Percentiles rank a stretch among this genome's conserved stretches.
phyloP scores from a whole-genome alignment of 805 yeast species.

The Diddensiella santjacobensis region DNA sequence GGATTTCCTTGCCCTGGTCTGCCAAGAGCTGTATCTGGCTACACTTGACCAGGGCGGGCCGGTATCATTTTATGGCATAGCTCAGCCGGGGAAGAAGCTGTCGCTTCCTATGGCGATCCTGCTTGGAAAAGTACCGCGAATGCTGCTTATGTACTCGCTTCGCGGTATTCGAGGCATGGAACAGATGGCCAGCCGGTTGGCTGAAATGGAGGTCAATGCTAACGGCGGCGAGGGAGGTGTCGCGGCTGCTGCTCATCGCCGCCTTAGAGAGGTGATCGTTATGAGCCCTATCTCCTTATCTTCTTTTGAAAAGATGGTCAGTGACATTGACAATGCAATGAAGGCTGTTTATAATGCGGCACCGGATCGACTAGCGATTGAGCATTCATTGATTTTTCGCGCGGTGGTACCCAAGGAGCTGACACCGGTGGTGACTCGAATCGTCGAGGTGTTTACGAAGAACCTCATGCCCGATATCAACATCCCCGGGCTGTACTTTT shows the following conservation, averaged over 20 bases:
- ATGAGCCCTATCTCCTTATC: conserved; percentile 30
- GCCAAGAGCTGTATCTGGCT: conserved; percentile 55
- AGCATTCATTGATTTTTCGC: conserved; percentile 57
- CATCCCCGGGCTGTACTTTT: conserved; percentile 54
- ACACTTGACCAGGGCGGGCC: conserved; percentile 14
- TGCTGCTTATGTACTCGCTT: conserved; percentile 34
- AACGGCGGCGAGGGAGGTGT: conserved; percentile 17
- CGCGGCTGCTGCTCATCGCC: conserved; percentile 27
- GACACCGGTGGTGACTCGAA: conserved; percentile 31
- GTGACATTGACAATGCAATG: conserved; percentile 38
- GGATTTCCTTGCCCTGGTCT: conserved; percentile 66
- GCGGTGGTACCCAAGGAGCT: conserved; percentile 53
- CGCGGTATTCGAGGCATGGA: conserved; percentile 39
- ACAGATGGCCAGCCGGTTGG: conserved; percentile 24
- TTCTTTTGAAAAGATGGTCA: conserved; percentile 35
- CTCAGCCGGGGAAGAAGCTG: conserved; percentile 5
- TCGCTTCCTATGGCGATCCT: conserved; percentile 33
- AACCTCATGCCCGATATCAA: conserved; percentile 44
- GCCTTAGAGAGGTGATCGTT: conserved; percentile 27
- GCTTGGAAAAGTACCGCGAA: conserved; percentile 35
- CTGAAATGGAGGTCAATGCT: conserved; percentile 24
- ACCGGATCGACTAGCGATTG: conserved; percentile 45
- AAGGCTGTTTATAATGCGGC: conserved; percentile 30
- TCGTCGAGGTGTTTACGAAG: conserved; percentile 47
- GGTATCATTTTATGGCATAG: conserved; percentile 1